Percentiles rank a stretch among this genome's conserved stretches.
Evolutionary conservation across 768 basidiomycete genomes (phyloP).

Genomic region (Kwoniella pini): DNA sequence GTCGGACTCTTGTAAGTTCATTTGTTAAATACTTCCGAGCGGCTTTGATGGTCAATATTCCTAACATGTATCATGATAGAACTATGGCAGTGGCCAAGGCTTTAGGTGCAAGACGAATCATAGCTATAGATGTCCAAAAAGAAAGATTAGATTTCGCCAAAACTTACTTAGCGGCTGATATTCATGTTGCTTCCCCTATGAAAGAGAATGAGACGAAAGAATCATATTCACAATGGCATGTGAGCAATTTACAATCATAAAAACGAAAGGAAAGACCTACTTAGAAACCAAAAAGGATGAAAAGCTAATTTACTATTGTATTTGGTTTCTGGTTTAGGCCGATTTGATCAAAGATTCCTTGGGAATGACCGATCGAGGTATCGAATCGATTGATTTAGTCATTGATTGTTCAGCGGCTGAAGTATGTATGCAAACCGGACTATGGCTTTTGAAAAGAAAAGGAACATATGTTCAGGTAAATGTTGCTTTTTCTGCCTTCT

Average conservation of each 20-base stretch:
- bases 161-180: constrained; percentile 73
- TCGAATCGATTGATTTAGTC: constrained; percentile 74
- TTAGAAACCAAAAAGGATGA: too few species aligned
- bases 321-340: constrained; percentile 54
- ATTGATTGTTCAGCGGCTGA: constrained; percentile 91
- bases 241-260: too few species aligned
- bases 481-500: background rate
- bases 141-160: constrained; percentile 80
- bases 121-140: constrained; percentile 64
- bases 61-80: constrained; percentile 3
- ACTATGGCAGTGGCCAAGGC: constrained; percentile 88
- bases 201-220: constrained; percentile 63
- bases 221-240: constrained; percentile 69
- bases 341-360: constrained; percentile 66
- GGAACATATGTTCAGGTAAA: constrained; percentile 21
- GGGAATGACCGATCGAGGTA: constrained; percentile 68
- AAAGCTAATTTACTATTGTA: too few species aligned
- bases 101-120: constrained; percentile 75
- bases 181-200: constrained; percentile 44
- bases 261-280: too few species aligned
- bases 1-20: constrained; percentile 66
- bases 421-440: constrained; percentile 80
- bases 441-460: constrained; percentile 65
- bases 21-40: background rate
- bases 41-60: background rate